phyloP scores from a whole-genome alignment of 23 red algal species.

The Chondrus crispus region DNA sequence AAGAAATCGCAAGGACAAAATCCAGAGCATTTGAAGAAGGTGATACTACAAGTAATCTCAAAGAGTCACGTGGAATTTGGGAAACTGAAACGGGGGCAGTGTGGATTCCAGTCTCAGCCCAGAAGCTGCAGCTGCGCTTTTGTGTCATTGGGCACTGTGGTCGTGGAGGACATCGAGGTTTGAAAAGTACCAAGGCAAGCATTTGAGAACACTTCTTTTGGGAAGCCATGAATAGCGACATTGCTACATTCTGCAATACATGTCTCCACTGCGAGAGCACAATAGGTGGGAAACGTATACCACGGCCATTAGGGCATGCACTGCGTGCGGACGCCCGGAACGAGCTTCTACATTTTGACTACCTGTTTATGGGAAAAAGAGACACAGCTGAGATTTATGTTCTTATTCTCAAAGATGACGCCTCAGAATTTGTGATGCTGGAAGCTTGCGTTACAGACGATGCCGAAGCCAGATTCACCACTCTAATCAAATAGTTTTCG shows the following conservation, averaged over 20 bases:
- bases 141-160: conserved; percentile 14
- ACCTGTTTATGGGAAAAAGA: not conserved
- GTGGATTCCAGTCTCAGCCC: not conserved
- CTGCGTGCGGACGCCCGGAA: not conserved
- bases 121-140: not conserved
- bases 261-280: not conserved
- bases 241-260: not conserved
- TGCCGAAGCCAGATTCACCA: not conserved
- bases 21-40: not conserved
- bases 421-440: not conserved
- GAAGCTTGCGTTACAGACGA: not conserved
- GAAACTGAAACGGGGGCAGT: not conserved
- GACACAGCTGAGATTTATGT: not conserved
- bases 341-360: not conserved
- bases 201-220: not conserved
- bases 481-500: not conserved
- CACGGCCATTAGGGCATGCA: not conserved
- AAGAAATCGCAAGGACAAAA: not conserved
- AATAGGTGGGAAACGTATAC: not conserved
- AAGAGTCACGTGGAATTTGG: not conserved
- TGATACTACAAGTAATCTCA: not conserved
- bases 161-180: conserved; percentile 2
- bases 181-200: not conserved
- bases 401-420: not conserved
- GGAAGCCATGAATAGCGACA: not conserved